Base-by-base conservation (phyloP, 192 early-diverging fungal genomes). In the Backusella westeae region DNA sequence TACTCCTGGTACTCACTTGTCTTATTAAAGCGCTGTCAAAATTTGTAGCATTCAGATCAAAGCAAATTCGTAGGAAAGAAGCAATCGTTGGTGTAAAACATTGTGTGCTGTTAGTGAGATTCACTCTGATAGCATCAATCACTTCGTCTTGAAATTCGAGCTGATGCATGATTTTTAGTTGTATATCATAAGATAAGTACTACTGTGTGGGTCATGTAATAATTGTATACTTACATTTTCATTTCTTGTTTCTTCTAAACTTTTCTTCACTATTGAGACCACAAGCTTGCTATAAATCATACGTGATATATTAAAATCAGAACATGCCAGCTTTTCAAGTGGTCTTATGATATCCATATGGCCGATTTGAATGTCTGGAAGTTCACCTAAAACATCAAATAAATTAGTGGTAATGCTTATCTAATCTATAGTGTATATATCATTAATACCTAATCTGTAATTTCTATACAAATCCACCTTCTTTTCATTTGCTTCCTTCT, bases 301-400 rank as follows among this genome's bases (percentile, higher is more conserved):
- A 26, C 87, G 87, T 29, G 90, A 83, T 29, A 93, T 86, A 32
- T 92, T 89, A 1, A 81, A 77, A 83, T 94, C 93, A 52, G 78
- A 67, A 42, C 81, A 71, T 4, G 87, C 89, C 9, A 94, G 78
- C 0, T 74, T 76, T 75, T 91, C 88, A 9, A 94, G 80, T 6
- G 93, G 93, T n/a, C 79, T 80, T 17, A 94, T 78, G 10, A 94
- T 79, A 29, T 94, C 93, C 32, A 81, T 84, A 63, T 87, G 73
- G 19, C 83, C 72, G 66, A 94, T 93, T 78, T 93, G 88, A 69
- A 94, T 92, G 78, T 94, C 93, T 1, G 93, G 93, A n/a, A 94
- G 81, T 68, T 94, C 93, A 0, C 93, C 56, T 63, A 63, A 63
- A 29, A 12, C 12, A 63, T 26, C 10, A 14, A 63, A 12, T 14